These are phyloP conservation scores for Ilyonectria sp. DNA, from an alignment of 2,329 filamentous ascomycete genomes.

Conservation along the genomic window DNA sequence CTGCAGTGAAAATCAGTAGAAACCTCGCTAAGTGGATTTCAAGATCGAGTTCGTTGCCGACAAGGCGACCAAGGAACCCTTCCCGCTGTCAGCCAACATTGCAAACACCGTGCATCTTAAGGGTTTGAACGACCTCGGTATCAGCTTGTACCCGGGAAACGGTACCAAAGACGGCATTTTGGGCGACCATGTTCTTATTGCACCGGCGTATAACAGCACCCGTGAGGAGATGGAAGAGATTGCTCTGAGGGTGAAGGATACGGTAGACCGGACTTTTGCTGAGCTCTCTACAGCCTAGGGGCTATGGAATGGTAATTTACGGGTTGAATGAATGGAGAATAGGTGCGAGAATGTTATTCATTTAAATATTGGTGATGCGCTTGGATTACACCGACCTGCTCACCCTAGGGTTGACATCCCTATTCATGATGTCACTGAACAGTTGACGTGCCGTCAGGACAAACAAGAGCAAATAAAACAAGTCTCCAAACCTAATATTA, in stretches of 20 bases:
- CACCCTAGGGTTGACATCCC: no score
- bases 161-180: conserved; percentile 42
- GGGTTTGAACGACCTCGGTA: conserved; percentile 61
- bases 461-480: no score
- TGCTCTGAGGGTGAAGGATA: conserved; percentile 34
- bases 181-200: conserved; percentile 45
- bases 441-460: no score
- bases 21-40: conserved; percentile 1
- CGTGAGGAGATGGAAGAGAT: conserved; percentile 42
- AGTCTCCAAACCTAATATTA: no score
- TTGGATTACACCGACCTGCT: no score
- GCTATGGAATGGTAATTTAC: not conserved
- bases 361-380: no score
- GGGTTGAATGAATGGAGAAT: not conserved
- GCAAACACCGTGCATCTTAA: conserved; percentile 49
- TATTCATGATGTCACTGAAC: no score
- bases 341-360: no score
- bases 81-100: conserved; percentile 50
- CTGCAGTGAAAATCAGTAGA: not conserved
- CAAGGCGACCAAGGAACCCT: conserved; percentile 47
- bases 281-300: not conserved
- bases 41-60: conserved; percentile 50
- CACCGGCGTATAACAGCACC: conserved; percentile 62
- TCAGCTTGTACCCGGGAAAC: conserved; percentile 60
- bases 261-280: conserved; percentile 29